phyloP scores from a whole-genome alignment of 495 filamentous ascomycete genomes.

The Penicillium parvum region DNA sequence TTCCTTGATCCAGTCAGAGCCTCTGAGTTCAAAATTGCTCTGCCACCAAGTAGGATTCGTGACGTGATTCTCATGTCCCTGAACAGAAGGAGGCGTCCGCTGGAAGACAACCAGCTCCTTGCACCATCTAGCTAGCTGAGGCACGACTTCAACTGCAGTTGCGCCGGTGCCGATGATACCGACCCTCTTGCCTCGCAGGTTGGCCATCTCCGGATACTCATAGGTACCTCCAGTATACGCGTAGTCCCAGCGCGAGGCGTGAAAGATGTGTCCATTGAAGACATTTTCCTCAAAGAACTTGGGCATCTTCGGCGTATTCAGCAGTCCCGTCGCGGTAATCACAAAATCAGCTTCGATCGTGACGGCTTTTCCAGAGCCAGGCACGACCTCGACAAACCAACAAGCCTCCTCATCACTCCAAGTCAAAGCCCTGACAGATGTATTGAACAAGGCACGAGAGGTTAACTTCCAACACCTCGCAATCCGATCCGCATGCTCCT shows the following conservation, averaged over 20 bases:
- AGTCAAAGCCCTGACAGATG: not conserved
- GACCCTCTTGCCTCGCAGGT: constrained; percentile 38
- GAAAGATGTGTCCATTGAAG: constrained; percentile 30
- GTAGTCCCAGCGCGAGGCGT: constrained; percentile 43
- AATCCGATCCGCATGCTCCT: constrained; percentile 20
- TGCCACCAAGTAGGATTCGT: constrained; percentile 40
- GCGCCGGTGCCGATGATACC: constrained; percentile 48
- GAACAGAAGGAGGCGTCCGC: constrained; percentile 49
- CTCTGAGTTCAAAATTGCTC: constrained; percentile 32
- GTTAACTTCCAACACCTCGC: constrained; percentile 38
- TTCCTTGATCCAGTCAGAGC: constrained; percentile 41
- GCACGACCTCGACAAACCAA: not conserved
- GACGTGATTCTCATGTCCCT: constrained; percentile 29
- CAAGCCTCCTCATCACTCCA: constrained; percentile 7
- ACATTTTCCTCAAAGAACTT: constrained; percentile 13
- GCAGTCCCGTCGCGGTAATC: constrained; percentile 12
- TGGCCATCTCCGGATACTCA: constrained; percentile 35
- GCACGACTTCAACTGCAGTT: constrained; percentile 40
- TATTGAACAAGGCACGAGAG: constrained; percentile 42
- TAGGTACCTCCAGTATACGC: constrained; percentile 48
- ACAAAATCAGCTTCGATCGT: constrained; percentile 14
- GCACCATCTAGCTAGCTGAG: constrained; percentile 30
- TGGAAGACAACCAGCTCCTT: constrained; percentile 44
- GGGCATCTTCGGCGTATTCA: constrained; percentile 25
- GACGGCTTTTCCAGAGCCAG: not conserved